A percentile compares a stretch with the other conserved stretches of the same genome.
phyloP scores from a whole-genome alignment of 306 rosid genomes.

The Sicyos baderoa region DNA sequence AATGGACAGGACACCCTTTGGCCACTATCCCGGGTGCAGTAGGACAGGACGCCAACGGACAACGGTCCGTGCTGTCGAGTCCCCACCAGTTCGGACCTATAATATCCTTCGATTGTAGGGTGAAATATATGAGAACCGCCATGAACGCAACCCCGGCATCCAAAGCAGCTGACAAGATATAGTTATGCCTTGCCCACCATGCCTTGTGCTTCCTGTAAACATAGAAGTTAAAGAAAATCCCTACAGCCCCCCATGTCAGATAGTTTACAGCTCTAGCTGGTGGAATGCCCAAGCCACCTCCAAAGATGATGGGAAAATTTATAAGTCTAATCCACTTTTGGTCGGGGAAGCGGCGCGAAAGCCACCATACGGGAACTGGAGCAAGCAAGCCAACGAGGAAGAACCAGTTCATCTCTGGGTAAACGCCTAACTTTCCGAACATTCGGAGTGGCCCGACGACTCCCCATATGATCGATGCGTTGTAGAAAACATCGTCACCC shows the following conservation, averaged over 20 bases:
- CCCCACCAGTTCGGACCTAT: conserved; percentile 66
- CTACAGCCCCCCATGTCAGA: conserved; percentile 29
- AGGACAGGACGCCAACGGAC: conserved; percentile 24
- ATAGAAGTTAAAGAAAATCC: conserved; percentile 30
- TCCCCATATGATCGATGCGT: conserved; percentile 44
- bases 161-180: conserved; percentile 60
- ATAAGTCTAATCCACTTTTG: conserved; percentile 29
- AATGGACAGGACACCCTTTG: conserved; percentile 48
- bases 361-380: conserved; percentile 33
- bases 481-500: conserved; percentile 34
- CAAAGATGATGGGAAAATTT: conserved; percentile 28
- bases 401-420: conserved; percentile 39
- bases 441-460: conserved; percentile 33
- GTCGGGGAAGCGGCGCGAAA: conserved; percentile 24
- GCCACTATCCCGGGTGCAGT: conserved; percentile 31
- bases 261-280: conserved; percentile 28
- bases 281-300: conserved; percentile 20
- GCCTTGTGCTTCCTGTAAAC: conserved; percentile 26
- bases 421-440: conserved; percentile 30
- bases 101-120: conserved; percentile 33
- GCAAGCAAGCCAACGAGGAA: conserved; percentile 32
- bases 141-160: conserved; percentile 67
- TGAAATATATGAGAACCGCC: conserved; percentile 45
- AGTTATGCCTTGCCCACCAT: conserved; percentile 70
- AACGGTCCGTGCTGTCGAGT: conserved; percentile 33